Conservation (phyloP, 106 monocot genomes). For the Vanilla planifolia region DNA sequence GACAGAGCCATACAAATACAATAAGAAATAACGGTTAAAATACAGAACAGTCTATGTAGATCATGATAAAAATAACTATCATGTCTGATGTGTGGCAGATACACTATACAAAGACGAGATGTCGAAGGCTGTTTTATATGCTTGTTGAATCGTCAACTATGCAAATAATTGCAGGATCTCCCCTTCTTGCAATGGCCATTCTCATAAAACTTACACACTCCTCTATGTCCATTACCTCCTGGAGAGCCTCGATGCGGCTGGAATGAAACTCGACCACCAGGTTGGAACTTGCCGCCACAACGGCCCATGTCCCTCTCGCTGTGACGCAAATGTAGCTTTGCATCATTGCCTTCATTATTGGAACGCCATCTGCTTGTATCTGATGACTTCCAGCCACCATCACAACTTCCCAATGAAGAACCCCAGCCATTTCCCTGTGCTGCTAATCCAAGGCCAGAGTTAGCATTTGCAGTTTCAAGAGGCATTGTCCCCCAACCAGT, state of each 20-base stretch:
- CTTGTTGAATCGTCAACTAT: conserved; percentile 2
- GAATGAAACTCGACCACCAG: conserved; percentile 25
- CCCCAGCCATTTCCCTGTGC: conserved; percentile 7
- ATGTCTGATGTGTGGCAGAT: too few relatives aligned
- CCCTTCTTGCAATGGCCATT: conserved; percentile 81
- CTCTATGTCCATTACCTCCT: conserved; percentile 27
- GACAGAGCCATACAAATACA: too few relatives aligned
- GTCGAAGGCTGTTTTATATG: too few relatives aligned
- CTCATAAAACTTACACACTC: conserved; percentile 66
- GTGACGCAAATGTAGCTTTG: conserved; percentile 4
- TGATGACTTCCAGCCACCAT: conserved; percentile 17
- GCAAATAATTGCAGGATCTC: conserved; percentile 53
- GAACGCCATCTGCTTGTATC: background rate
- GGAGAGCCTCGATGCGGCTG: conserved; percentile 6
- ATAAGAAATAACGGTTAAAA: too few relatives aligned
- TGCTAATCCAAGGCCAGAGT: conserved; percentile 8
- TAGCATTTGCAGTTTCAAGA: conserved; percentile 12
- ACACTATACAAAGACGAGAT: too few relatives aligned
- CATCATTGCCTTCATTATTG: background rate
- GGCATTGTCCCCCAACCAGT: background rate
- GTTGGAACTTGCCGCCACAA: conserved; percentile 13
- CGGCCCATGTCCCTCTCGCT: conserved; percentile 11
- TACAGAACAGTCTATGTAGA: too few relatives aligned
- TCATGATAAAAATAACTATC: too few relatives aligned
- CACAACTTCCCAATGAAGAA: conserved; percentile 10